These are phyloP conservation scores for Carex sylvatica DNA, from an alignment of 202 grass and related monocot species.

Conservation along the genomic window DNA sequence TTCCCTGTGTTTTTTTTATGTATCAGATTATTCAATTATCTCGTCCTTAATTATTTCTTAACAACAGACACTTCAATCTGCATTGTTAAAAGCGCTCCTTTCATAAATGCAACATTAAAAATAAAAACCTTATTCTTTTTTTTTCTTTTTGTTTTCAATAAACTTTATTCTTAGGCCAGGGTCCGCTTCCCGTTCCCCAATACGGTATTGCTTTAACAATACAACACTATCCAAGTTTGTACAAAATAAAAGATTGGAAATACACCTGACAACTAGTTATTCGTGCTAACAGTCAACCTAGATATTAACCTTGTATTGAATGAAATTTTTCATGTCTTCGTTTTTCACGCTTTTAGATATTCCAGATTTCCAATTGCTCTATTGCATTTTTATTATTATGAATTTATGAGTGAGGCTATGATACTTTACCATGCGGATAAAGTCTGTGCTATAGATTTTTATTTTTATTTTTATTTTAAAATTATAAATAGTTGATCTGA, in stretches of 20 bases:
- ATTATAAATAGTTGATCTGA: no score
- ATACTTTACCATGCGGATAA: no score
- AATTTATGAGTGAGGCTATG: no score
- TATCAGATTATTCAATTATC: no score
- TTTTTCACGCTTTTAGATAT: not conserved
- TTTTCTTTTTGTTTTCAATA: not conserved
- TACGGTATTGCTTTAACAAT: constrained; percentile 8
- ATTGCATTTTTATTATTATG: not conserved
- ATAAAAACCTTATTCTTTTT: not conserved
- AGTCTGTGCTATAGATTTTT: no score
- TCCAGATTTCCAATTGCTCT: not conserved
- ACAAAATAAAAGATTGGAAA: not conserved
- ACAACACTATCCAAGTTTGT: not conserved
- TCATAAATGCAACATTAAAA: constrained; percentile 20
- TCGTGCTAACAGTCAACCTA: not conserved
- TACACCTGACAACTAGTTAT: not conserved
- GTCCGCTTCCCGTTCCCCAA: not conserved
- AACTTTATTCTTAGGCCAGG: not conserved
- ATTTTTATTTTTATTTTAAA: no score
- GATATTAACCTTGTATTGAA: not conserved
- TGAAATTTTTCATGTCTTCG: not conserved
- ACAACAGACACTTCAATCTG: not conserved
- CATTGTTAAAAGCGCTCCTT: not conserved
- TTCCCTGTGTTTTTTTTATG: no score
- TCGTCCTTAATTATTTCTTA: not conserved